Evolutionary conservation across 1,139 yeast species (phyloP), one percentile per base, ranked within the genome.

Genomic region (Torulaspora pretoriensis): DNA sequence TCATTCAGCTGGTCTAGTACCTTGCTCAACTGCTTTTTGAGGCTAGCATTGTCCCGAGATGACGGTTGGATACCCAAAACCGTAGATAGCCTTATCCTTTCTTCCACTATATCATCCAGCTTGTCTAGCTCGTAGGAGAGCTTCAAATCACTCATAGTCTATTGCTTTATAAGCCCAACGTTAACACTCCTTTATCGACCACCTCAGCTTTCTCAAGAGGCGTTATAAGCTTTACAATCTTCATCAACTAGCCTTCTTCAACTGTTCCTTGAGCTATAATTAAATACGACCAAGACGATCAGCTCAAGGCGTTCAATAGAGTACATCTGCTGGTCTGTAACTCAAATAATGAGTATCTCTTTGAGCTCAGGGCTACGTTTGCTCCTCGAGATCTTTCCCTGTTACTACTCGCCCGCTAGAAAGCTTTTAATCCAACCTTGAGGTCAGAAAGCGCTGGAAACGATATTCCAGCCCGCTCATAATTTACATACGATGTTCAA

Each of bases 101-200:
- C 68, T 13, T 60, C 63, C 5, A 63, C 51, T 16, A 60, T 29
- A 43, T 59, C 58, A 31, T 44, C 37, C 17, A 62, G 48, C 42
- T 46, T 54, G 13, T 56, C 59, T 14, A 60, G 34, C 44, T 58
- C 64, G 29, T 60, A 60, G 14, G 51, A 45, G 2, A 60, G 42
- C 45, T 53, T 54, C 33, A 57, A 47, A 30, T 44, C 39, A 17
- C 47, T 52, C 57, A 56, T 54, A 47, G 43, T 45, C 4, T 6
- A 34, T 3, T 14, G 22, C 17, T 8, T 14, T 14, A 9, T 8
- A 16, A 10, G n/a, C 8, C 1, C 16, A 13, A 19, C 10, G 16
- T 19, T 5, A 3, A 29, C 8, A 8, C 16, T 3, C 9, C 5
- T 8, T 13, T 13, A 12, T 6, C 22, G 12, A 9, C 32, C 8